These are phyloP conservation scores for Chytriomyces hyalinus DNA, from an alignment of 192 early-diverging fungal species.

Conservation along the genomic window DNA sequence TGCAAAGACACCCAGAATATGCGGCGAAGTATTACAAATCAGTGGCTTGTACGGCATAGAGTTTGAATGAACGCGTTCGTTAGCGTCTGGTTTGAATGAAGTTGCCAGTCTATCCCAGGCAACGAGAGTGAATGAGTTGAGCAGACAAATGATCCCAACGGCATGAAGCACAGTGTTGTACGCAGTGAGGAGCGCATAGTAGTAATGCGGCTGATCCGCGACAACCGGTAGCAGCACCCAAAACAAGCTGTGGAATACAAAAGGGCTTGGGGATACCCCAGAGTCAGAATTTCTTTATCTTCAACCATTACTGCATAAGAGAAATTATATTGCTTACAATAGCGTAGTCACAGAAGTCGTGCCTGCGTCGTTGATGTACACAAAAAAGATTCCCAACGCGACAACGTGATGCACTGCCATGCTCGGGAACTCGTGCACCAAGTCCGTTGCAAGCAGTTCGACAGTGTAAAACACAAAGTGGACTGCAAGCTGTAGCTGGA, in stretches of 20 bases:
- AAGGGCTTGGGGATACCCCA: too few species aligned
- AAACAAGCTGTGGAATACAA: not conserved
- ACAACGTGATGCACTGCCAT: constrained; percentile 9
- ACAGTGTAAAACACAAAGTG: constrained; percentile 1
- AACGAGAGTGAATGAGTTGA: constrained; percentile 10
- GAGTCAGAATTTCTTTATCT: too few species aligned
- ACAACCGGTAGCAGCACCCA: not conserved
- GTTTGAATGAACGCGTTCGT: not conserved
- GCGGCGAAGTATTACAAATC: not conserved
- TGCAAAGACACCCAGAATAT: constrained; percentile 4
- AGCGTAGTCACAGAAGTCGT: not conserved
- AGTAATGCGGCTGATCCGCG: not conserved
- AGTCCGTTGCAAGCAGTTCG: not conserved
- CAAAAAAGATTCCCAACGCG: constrained; percentile 12
- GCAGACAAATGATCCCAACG: constrained; percentile 2
- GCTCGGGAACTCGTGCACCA: not conserved
- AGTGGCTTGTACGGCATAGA: not conserved
- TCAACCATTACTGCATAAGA: too few species aligned
- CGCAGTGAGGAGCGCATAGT: not conserved
- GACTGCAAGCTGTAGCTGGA: constrained; percentile 1
- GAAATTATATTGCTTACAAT: too few species aligned
- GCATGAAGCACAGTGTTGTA: not conserved
- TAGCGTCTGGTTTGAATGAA: not conserved
- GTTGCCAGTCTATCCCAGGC: constrained; percentile 3
- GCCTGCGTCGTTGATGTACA: not conserved